Evolutionary conservation across 176 grass and related monocot genomes (phyloP).

Genomic region (Aechmea fasciata): DNA sequence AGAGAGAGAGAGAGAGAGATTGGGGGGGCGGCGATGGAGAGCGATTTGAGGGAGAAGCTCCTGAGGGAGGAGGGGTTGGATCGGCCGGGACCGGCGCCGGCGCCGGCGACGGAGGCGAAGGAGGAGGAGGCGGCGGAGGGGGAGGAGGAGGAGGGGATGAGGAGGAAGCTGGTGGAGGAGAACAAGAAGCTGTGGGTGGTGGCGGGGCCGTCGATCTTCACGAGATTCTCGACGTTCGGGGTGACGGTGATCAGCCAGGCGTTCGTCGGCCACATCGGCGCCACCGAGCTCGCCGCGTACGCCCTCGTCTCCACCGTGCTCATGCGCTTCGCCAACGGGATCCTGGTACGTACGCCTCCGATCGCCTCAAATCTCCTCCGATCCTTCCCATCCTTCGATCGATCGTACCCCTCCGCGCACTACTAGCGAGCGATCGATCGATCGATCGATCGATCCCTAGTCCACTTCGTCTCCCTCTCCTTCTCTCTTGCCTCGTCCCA

Average conservation of each 20-base stretch:
- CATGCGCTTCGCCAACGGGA: conserved; percentile 63
- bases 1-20: conserved; percentile 4
- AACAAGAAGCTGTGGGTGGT: conserved; percentile 84
- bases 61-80: conserved; percentile 2
- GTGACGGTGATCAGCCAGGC: conserved; percentile 87
- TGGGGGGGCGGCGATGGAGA: background rate
- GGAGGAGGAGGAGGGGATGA: background rate
- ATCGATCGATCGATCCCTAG: background rate
- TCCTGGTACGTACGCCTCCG: conserved; percentile 44
- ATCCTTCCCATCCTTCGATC: background rate
- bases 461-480: too few relatives aligned
- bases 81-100: background rate
- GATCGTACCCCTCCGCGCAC: background rate
- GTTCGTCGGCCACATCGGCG: conserved; percentile 71
- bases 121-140: background rate
- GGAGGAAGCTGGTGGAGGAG: conserved; percentile 39
- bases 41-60: conserved; percentile 24
- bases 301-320: conserved; percentile 70
- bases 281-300: conserved; percentile 78
- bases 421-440: background rate
- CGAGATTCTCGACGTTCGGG: conserved; percentile 69
- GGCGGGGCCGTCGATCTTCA: conserved; percentile 69
- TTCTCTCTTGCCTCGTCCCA: too few relatives aligned
- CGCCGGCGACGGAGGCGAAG: background rate
- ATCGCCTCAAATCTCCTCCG: background rate